Evolutionary conservation across 1,139 yeast genomes (phyloP), one percentile per base, ranked within the genome.

Genomic region (Lodderomyces beijingensis): DNA sequence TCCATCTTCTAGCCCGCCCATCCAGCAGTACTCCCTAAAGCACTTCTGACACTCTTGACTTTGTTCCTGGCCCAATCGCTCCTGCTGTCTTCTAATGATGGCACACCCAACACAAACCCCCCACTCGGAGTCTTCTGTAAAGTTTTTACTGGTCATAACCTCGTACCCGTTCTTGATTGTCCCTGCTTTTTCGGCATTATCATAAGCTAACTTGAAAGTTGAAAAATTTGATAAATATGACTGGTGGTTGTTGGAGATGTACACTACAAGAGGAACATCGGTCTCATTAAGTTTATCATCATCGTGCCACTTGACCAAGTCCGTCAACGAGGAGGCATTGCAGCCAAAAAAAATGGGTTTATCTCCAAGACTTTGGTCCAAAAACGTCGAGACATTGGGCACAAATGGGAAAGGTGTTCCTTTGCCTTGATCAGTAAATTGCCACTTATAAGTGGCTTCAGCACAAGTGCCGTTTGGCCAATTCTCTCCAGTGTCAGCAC

Each of bases 391-490:
- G 4, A 46, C 49, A 21, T 51, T 51, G 5, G 74, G 74, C 5
- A 63, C 70, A 38, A 50, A 56, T 1, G 74, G 73, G 43, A 66
- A 57, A 3, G 65, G 65, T 1, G 62, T 44, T 3, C 66, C 68
- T 31, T 51, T 52, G 3, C 72, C 72, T 43, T 62, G 75, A 4
- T 47, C 43, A 8, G 54, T 45, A 40, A 70, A 70, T 48, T 74
- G 80, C 30, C 83, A 61, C 34, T 57, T 45, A 44, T 68, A 75
- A 1, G 83, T 72, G 17, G 65, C 62, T 13, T 74, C 73, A 32
- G 86, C 52, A 0, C 95, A 76, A 2, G 82, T 59, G 33, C 95
- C 95, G 49, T 81, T 74, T 27, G 95, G 95, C 87, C 91, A 84
- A 40, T 55, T 59, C 25, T 63, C 56, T 11, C 62, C 59, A 0